Evolutionary conservation across 208 protist species (phyloP), one percentile per base, ranked within the genome.

Genomic region (Acanthamoeba sp.): DNA sequence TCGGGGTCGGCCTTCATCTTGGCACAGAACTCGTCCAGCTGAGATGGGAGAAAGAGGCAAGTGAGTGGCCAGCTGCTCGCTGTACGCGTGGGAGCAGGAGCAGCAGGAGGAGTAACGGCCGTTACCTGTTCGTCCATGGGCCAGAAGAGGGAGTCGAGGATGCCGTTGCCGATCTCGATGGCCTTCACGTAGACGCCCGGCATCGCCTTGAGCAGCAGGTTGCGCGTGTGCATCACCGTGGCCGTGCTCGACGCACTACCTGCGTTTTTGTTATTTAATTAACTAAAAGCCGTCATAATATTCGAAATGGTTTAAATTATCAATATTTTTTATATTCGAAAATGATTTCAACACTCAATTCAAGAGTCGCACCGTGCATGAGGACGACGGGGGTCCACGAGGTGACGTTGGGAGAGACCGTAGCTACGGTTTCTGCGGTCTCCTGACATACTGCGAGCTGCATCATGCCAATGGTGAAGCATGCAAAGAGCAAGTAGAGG

Each of bases 101-200:
- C 18, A 52, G 4, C 27, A 34, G 9, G 18, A 24, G 29, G 10
- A 7, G 27, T 22, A 24, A 7, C 0, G 36, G 22, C 27, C 27
- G 2, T 4, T 48, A 91, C 84, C 84, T 82, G 57, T 3, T 55
- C 57, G 38, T 78, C 66, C 62, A 93, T 78, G 64, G 88, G 50
- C 64, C 64, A 82, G 50, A 93, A 93, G 24, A 93, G 45, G 27
- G 88, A 93, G 88, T 80, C 66, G 16, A 73, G n/a, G n/a, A 64
- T 64, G 64, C 88, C 88, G 34, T 93, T 57, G n/a, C 88, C 88
- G 40, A 93, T 93, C 64, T 93, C 64, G 22, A 82, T 82, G 88
- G 88, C 59, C 40, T 45, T 57, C 22, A 93, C 36, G 88, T 93
- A 93, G 36, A 93, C 64, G 34, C 88, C 88, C 38, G 88, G 88